Conservation (phyloP, 2,329 filamentous ascomycete species). For the Lasiodiplodia gonubiensis region DNA sequence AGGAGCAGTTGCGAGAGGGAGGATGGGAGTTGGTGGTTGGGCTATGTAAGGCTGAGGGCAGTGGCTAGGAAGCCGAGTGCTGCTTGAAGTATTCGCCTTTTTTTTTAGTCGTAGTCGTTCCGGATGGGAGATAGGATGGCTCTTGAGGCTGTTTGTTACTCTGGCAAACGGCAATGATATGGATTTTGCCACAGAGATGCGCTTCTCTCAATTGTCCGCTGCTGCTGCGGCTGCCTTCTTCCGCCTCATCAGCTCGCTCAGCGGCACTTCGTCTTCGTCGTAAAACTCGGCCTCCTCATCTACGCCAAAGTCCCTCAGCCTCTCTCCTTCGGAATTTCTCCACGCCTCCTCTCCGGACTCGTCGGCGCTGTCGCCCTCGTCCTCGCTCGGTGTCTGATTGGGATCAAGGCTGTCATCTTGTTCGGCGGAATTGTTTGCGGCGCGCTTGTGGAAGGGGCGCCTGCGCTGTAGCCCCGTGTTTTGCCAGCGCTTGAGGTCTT, state of each 20-base stretch:
- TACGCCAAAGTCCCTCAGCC: constrained; percentile 77
- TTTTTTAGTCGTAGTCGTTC: neutral
- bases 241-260: constrained; percentile 68
- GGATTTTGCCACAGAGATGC: neutral
- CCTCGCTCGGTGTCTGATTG: constrained; percentile 31
- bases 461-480: constrained; percentile 44
- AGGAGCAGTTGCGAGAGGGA: constrained; percentile 61
- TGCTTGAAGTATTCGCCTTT: neutral
- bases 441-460: constrained; percentile 50
- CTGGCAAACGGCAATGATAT: neutral
- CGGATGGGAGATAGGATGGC: neutral
- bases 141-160: neutral
- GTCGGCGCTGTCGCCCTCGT: constrained; percentile 35
- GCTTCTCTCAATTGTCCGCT: neutral
- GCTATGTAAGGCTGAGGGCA: constrained; percentile 54
- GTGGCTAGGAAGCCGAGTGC: constrained; percentile 25
- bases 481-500: constrained; percentile 54
- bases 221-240: neutral
- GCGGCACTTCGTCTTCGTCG: constrained; percentile 69
- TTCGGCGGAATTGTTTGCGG: constrained; percentile 36
- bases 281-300: constrained; percentile 76
- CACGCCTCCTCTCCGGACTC: constrained; percentile 63
- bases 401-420: neutral
- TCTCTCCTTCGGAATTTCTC: constrained; percentile 77
- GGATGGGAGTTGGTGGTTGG: constrained; percentile 58